These are phyloP conservation scores for Solanum tarapatanum DNA, from an alignment of 257 asterid genomes.

Conservation along the genomic window DNA sequence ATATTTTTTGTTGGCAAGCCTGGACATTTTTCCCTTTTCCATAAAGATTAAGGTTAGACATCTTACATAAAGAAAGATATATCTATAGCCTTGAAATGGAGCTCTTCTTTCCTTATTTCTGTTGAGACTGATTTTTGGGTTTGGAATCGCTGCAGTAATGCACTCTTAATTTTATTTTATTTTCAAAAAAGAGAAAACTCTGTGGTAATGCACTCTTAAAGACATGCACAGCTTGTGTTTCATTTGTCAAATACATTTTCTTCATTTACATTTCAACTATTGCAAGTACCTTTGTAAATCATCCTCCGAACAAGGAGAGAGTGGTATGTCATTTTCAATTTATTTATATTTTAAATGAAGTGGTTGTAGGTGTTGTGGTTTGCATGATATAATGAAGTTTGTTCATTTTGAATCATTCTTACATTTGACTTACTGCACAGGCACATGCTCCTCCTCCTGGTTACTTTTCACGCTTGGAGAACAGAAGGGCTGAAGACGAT, in stretches of 20 bases:
- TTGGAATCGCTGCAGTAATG: neutral
- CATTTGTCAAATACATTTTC: neutral
- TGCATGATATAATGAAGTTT: neutral
- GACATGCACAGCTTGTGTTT: neutral
- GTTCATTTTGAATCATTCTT: neutral
- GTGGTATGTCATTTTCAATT: neutral
- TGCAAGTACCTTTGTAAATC: neutral
- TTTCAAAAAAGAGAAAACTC: neutral
- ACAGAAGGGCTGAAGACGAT: neutral
- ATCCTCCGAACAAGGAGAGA: neutral
- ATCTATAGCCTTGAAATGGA: neutral
- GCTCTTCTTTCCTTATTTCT: neutral
- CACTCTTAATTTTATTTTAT: neutral
- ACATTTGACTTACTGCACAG: constrained; percentile 4
- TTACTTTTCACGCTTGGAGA: constrained; percentile 2
- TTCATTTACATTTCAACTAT: neutral
- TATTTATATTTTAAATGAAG: neutral
- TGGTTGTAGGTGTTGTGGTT: neutral
- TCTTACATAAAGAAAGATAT: neutral
- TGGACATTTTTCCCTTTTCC: neutral
- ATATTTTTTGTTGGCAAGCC: neutral
- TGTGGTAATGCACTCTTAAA: neutral
- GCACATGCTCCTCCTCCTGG: constrained; percentile 10
- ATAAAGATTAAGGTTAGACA: neutral
- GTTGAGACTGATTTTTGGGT: neutral